Conservation (phyloP, 345 rosid genomes). For the Draba incana region DNA sequence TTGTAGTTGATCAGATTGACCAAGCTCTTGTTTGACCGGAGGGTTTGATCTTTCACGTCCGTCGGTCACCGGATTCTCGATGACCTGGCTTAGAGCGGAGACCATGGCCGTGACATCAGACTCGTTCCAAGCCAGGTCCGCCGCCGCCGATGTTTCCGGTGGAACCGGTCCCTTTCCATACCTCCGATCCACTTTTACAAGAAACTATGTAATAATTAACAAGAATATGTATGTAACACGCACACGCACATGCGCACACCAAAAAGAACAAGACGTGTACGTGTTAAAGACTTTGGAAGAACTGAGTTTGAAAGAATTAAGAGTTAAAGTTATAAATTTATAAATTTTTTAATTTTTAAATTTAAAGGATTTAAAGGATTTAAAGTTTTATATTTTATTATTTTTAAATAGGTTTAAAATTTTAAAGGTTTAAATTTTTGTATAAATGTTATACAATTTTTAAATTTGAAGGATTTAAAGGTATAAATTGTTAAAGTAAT, state of each 20-base stretch:
- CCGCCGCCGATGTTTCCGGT: constrained; percentile 64
- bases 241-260: no score
- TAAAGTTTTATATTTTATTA: no score
- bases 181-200: constrained; percentile 68
- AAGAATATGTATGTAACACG: constrained; percentile 1
- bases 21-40: constrained; percentile 42
- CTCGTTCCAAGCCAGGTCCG: constrained; percentile 56
- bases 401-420: no score
- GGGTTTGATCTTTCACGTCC: constrained; percentile 24
- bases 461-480: no score
- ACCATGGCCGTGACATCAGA: constrained; percentile 85
- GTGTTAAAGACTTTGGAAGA: constrained; percentile 13
- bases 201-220: neutral
- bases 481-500: no score
- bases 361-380: no score
- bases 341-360: no score
- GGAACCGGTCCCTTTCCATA: constrained; percentile 85
- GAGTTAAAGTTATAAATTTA: no score
- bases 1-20: constrained; percentile 40
- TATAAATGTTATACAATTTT: no score
- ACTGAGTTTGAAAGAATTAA: neutral
- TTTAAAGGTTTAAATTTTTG: no score
- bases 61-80: constrained; percentile 43
- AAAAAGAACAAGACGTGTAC: neutral
- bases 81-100: constrained; percentile 67